Conservation (phyloP, 345 rosid species). For the Ceriops zippeliana region DNA sequence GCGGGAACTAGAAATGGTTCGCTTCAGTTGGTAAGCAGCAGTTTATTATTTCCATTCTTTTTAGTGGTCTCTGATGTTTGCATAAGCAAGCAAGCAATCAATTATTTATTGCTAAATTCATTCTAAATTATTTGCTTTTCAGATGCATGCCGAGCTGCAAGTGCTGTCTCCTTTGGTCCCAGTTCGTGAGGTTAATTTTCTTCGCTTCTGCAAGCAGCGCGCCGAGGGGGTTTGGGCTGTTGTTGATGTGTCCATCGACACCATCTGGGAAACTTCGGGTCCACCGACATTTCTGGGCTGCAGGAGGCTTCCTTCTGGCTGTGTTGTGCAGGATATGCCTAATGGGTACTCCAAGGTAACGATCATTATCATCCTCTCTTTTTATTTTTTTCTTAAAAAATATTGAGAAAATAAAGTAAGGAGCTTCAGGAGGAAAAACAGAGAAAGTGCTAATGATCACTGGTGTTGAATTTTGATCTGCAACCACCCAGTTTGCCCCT, state of each 20-base stretch:
- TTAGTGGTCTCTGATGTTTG: not conserved
- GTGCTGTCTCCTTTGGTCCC: conserved; percentile 92
- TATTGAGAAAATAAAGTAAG: not conserved
- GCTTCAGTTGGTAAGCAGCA: conserved; percentile 66
- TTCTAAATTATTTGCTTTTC: not conserved
- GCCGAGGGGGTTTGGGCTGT: conserved; percentile 96
- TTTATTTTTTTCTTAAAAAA: not conserved
- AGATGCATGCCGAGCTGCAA: conserved; percentile 96
- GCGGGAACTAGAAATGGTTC: conserved; percentile 93
- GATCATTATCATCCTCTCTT: not conserved
- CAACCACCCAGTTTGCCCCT: not conserved
- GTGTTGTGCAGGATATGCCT: conserved; percentile 91
- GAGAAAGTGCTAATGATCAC: too few species aligned
- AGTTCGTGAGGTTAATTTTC: conserved; percentile 75
- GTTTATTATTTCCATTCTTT: too few species aligned
- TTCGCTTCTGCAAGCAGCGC: conserved; percentile 89
- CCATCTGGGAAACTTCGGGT: conserved; percentile 47
- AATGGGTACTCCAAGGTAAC: conserved; percentile 96
- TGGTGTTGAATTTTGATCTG: not conserved
- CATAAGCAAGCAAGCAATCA: not conserved
- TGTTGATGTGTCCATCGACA: conserved; percentile 84
- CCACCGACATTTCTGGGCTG: conserved; percentile 47
- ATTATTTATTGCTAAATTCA: not conserved
- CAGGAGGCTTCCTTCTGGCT: conserved; percentile 95
- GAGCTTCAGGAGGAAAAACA: too few species aligned